Evolutionary conservation across 768 basidiomycete genomes (phyloP), one percentile per base, ranked within the genome.

Genomic region (Suillus variegatus): DNA sequence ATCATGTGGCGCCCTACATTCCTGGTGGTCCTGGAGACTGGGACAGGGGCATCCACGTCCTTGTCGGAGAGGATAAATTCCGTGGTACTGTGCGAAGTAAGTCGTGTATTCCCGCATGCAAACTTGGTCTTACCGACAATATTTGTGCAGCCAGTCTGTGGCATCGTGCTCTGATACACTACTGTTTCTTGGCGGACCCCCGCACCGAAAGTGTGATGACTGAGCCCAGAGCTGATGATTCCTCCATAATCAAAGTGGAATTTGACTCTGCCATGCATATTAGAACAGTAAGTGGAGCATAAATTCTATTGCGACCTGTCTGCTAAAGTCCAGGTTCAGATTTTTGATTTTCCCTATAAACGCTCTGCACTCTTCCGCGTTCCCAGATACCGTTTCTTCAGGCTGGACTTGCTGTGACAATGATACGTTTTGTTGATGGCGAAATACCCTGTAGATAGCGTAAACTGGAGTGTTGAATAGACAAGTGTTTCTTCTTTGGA

Each of bases 51-150:
- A 70, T 81, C 3, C 84, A 85, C 62, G 76, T 84, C 28, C 77
- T 85, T 28, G 78, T 80, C 6, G 84, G 84, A 16, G 83, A 85
- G 60, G 76, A 76, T 6, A 81, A 80, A 64, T 85, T 82, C 70
- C 70, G 82, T 25, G 84, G 84, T 40, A 69, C 72, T 60, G 73
- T 72, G 43, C 68, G 82, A 72, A 76, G 84, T 84, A 62, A 61
- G 81, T 78, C 16, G 47, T 66, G 25, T 2, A 43, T 22, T 32
- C 40, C 12, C 51, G 9, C 9, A 7, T 28, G 13, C 35, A 16
- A 47, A 12, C 1, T 14, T 8, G 6, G 13, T 18, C 49, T 68
- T 35, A 73, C 16, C 8, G 2, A 5, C 28, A 1, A 22, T 10
- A 41, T 12, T 6, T n/a, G 4, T 18, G 36, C 20, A 72, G 72